Evolutionary conservation across 805 yeast species (phyloP), one percentile per base, ranked within the genome.

Genomic region (Zygotorulaspora chibaensis): DNA sequence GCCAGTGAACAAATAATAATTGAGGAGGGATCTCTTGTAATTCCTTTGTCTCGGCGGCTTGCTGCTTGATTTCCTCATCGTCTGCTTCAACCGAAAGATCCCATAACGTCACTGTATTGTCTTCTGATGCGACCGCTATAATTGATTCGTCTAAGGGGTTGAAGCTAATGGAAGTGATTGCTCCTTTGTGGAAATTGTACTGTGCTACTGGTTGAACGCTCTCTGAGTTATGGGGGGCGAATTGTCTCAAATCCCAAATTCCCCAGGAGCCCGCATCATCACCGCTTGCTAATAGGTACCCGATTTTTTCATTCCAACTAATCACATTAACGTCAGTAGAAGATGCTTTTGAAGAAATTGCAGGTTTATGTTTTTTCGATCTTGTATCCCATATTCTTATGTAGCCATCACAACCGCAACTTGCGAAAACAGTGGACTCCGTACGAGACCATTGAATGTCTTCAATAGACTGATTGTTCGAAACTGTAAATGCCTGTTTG

Each of bases 21-120:
- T 93, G 99, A 17, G 98, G 93, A 13, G 99, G 99, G 52, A 91
- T 87, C 58, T 85, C 95, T 54, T 82, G 83, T 54, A 93, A 72
- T 57, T 90, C 97, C 56, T 77, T 76, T 34, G 82, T 77, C 58
- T 84, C 93, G 46, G 80, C 76, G 57, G 80, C 78, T 69, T 91
- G 97, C 61, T 84, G 85, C 47, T 86, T 81, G 54, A 91, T 85
- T 68, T 91, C 99, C 63, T 91, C 98, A 63, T 93, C 98, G 66
- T 90, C 99, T 3, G 98, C 98, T 71, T 93, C 99, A 12, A 93
- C 99, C 10, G 97, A 91, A 65, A 93, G 75, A 71, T 93, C 99
- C 99, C 99, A 93, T 54, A 93, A 72, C 1, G 97, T 89, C 8
- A 93, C 97, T 5, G 98, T 93, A 66, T 89, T 89, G 68, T 93